phyloP scores from a whole-genome alignment of 805 yeast species.

The Debaryomyces prosopidis region DNA sequence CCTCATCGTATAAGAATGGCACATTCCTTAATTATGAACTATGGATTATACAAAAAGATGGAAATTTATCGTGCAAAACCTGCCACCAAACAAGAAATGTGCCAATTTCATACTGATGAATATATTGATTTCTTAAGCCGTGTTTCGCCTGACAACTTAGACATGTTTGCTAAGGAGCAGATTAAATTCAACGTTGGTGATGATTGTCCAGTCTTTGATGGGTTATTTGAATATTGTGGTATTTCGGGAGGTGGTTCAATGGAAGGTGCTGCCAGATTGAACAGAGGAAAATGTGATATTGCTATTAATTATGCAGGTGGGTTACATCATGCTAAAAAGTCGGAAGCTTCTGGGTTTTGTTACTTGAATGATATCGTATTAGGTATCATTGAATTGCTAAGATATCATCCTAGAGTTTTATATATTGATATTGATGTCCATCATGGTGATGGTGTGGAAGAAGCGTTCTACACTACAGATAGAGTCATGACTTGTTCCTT shows the following conservation, averaged over 20 bases:
- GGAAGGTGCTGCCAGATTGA: constrained; percentile 88
- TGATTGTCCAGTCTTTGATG: constrained; percentile 95
- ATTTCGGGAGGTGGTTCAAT: constrained; percentile 92
- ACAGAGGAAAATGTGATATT: constrained; percentile 86
- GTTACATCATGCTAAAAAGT: constrained; percentile 94
- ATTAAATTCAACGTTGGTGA: constrained; percentile 95
- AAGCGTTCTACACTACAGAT: constrained; percentile 93
- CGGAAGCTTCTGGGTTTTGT: constrained; percentile 95
- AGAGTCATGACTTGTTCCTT: constrained; percentile 95
- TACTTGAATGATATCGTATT: constrained; percentile 92
- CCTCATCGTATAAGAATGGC: constrained; percentile 99
- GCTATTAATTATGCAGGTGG: constrained; percentile 99
- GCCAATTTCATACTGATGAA: constrained; percentile 97
- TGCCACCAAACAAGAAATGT: constrained; percentile 97
- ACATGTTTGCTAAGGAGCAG: constrained; percentile 83
- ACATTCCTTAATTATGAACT: constrained; percentile 93
- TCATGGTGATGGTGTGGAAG: constrained; percentile 99
- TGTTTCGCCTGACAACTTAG: constrained; percentile 90
- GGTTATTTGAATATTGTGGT: constrained; percentile 87
- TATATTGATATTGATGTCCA: constrained; percentile 95
- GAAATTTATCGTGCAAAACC: constrained; percentile 96
- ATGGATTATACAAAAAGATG: constrained; percentile 95
- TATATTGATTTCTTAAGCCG: constrained; percentile 89
- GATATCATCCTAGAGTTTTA: constrained; percentile 89
- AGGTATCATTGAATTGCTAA: constrained; percentile 78